Evolutionary conservation across 2,329 filamentous ascomycete genomes (phyloP), one percentile per base, ranked within the genome.

Genomic region (Ceratocystis albifundus): DNA sequence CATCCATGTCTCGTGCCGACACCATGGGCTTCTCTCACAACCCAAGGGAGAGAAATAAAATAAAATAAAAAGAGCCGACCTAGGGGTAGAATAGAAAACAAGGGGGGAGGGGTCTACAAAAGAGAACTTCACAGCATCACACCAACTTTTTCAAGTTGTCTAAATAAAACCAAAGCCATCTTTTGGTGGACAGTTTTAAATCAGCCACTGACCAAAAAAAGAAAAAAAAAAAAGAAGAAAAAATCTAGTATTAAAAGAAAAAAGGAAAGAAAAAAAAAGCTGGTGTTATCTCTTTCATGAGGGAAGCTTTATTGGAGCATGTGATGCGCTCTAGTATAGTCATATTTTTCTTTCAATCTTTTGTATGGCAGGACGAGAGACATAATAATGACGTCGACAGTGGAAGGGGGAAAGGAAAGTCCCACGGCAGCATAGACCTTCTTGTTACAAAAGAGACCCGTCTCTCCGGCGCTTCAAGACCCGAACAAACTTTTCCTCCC

Each of bases 1-100:
- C 22, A 57, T 28, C 53, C 10, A 57, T 57, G 53, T 57, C 53
- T 57, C 53, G 53, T 57, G 53, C 53, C 53, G 53, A 57, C 25
- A 30, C 25, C 30, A 3, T 17, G 53, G 53, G 15, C 53, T 30
- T 36, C 32, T 36, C 25, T 32, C 25, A 57, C 10, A 6, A 28
- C 53, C 10, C 53, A 57, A 57, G 12, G 32, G 22, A 57, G 53
- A 57, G 4, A n/a, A 5, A 57, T 17, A 55, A 55, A 53, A 55
- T n/a, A 55, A 55, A 20, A 28, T n/a, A 55, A 55, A n/a, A 28
- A 55, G 12, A 57, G 17, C 22, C 50, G 22, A 22, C 22, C 53
- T 28, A 17, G 53, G 53, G 53, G 25, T 28, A 10, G 25, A 15
- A 57, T 17, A 17, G 15, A 28, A 57, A 28, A 57, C 53, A 57